Base-by-base conservation (phyloP, 2,329 filamentous ascomycete genomes). In the Sclerotinia borealis region DNA sequence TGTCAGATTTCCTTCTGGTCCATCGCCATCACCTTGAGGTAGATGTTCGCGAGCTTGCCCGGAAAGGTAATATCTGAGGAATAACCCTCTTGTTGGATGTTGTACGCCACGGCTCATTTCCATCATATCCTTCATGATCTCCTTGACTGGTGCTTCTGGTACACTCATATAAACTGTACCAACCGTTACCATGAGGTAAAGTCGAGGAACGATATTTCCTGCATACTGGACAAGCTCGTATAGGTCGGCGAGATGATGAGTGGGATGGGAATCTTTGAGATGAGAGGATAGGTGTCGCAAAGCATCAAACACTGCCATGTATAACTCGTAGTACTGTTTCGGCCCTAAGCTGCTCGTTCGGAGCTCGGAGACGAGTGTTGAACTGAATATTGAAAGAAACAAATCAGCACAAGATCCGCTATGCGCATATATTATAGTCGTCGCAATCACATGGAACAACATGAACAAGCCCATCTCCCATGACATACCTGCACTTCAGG, bases 121-220 rank as follows among this genome's bases (percentile, higher is more conserved):
- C 95, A 99, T 99, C 95, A 99, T 99, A 77, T 99, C 95, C 79
- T 99, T 99, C 95, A 99, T 99, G 67, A 99, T 92, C 80, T 99
- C 95, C 79, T 99, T 99, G 70, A 99, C 95, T 0, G 95, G 95
- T 64, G 96, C 95, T 82, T 98, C 95, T 73, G 95, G 90, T 74
- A 99, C 96, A 31, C 91, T 89, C 95, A 99, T 99, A 81, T 99
- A 99, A 55, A 96, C 96, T 2, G 95, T 99, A 64, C 95, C 95
- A 45, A 99, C 96, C 0, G 96, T 99, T 73, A 99, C 95, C 96
- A 99, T 99, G 65, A 99, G 88, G 76, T 99, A 99, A 67, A 99
- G 81, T 68, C 95, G 88, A 29, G 95, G 95, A 64, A 99, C 89
- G 70, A 99, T 98, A 76, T 99, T 99, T 68, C 96, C 95, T 62